A percentile compares a stretch with the other conserved stretches of the same genome.
Evolutionary conservation across 495 filamentous ascomycete species (phyloP).

Genomic region (Aspergillus olivimuriae): DNA sequence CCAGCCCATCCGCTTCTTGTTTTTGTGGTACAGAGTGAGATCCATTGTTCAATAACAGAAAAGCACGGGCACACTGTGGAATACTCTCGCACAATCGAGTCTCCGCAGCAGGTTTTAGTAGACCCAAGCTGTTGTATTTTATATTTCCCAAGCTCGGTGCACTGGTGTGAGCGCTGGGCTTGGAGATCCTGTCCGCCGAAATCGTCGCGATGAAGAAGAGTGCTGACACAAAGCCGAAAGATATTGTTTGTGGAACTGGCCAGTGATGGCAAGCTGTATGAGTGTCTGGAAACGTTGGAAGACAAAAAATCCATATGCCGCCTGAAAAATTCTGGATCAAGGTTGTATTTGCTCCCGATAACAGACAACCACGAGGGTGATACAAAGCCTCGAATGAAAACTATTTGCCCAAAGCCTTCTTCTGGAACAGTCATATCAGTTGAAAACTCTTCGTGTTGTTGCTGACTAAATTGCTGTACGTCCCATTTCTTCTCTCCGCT

Average conservation of each 20-base stretch:
- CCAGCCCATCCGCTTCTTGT: background rate
- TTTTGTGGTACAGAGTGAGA: background rate
- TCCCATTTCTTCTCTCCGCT: background rate
- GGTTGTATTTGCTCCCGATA: constrained; percentile 2
- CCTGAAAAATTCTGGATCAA: constrained; percentile 1
- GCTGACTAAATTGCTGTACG: background rate
- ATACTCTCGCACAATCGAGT: constrained; percentile 4
- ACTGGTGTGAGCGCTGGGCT: background rate
- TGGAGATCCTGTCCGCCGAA: constrained; percentile 2
- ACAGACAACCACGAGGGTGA: background rate
- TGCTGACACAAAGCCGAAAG: background rate
- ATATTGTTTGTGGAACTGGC: constrained; percentile 1
- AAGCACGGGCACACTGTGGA: background rate
- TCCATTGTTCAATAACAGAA: constrained; percentile 4
- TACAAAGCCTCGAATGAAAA: constrained; percentile 3
- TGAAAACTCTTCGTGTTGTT: background rate
- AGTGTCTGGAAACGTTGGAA: background rate
- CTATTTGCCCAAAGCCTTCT: background rate
- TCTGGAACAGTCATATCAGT: background rate
- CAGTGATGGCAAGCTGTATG: constrained; percentile 1
- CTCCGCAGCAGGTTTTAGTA: background rate
- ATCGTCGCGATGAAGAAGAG: constrained; percentile 1
- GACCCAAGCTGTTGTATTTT: constrained; percentile 2
- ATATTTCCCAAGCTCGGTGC: background rate
- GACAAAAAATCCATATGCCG: constrained; percentile 2